A percentile compares a stretch with the other conserved stretches of the same genome.
phyloP scores from a whole-genome alignment of 192 early-diverging fungal genomes.

The Entomortierella beljakovae region DNA sequence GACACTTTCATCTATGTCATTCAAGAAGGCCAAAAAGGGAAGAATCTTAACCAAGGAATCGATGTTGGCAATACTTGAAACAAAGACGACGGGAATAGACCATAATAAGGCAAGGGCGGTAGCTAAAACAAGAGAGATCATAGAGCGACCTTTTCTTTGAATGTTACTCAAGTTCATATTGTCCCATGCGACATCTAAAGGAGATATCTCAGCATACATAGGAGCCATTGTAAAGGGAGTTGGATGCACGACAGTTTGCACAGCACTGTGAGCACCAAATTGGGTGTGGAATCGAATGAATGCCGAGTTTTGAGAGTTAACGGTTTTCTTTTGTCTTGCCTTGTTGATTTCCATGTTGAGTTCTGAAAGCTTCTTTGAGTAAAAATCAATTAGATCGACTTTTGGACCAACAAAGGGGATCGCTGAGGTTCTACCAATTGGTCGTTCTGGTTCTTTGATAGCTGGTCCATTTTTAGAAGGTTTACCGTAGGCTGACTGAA shows the following conservation, averaged over 20 bases:
- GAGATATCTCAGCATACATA: slow-evolving; percentile 71
- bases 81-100: slow-evolving; percentile 68
- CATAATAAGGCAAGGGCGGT: slow-evolving; percentile 76
- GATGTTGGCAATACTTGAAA: slow-evolving; percentile 34
- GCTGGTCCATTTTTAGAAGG: slow-evolving; percentile 11
- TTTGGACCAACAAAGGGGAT: slow-evolving; percentile 69
- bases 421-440: slow-evolving; percentile 62
- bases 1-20: slow-evolving; percentile 38
- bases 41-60: slow-evolving; percentile 10
- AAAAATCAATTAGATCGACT: slow-evolving; percentile 70
- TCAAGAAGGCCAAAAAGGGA: slow-evolving; percentile 37
- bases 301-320: slow-evolving; percentile 66
- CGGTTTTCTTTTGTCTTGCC: slow-evolving; percentile 20
- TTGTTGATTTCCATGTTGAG: slow-evolving; percentile 63
- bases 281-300: slow-evolving; percentile 87
- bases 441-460: slow-evolving; percentile 58
- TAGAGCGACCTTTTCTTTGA: slow-evolving; percentile 63
- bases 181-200: slow-evolving; percentile 84
- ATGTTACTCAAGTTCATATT: slow-evolving; percentile 71
- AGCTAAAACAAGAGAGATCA: slow-evolving; percentile 64
- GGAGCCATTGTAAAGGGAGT: slow-evolving; percentile 77
- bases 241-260: slow-evolving; percentile 50
- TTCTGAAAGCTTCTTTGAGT: slow-evolving; percentile 50
- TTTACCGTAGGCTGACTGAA: slow-evolving; percentile 25
- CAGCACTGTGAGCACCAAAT: slow-evolving; percentile 66